Base-by-base conservation (phyloP, 1,139 yeast species). In the Cylindricascospora bacillispora region DNA sequence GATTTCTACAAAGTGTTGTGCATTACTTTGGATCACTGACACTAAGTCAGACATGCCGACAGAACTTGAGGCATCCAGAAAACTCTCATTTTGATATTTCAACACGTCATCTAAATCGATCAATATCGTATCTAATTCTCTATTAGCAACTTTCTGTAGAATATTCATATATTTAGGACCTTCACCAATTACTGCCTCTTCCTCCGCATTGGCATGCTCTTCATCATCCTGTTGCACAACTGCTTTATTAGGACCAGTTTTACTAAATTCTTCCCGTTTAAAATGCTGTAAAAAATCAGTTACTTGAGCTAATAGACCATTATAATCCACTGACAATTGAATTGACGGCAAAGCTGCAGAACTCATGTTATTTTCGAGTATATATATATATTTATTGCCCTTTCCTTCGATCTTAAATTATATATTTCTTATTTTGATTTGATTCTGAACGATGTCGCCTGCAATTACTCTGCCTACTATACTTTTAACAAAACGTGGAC, bases 101-200 rank as follows among this genome's bases (percentile, higher is more conserved):
- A 71, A 70, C 36, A 92, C 60, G 53, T 92, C 99, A 51, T 92
- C 94, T 32, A 92, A 64, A 39, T 83, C 95, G 30, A 92, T 65
- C 35, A 65, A 62, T 13, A 89, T 49, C 2, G 85, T 72, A 22
- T 79, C 62, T 17, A 63, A 44, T 39, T 85, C 85, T 46, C 98
- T 70, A 55, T 92, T 83, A 35, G 97, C 86, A 17, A 92, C 67
- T 41, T 71, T 62, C 50, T 83, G 94, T 30, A 89, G 61, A n/a
- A 79, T 41, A 24, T 61, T 63, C 73, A 79, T 61, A 56, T 89
- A 89, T 54, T 89, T 89, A 19, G 81, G 75, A 17, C 81, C 82
- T 21, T 45, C 44, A 11, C 58, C 60, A 13, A 62, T 43, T 19
- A 45, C 38, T 6, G 39, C 40, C 12, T 44, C 49, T 17, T 52